Base-by-base conservation (phyloP, 1,139 yeast species). In the Zhuliangozyma parablackwelliae region DNA sequence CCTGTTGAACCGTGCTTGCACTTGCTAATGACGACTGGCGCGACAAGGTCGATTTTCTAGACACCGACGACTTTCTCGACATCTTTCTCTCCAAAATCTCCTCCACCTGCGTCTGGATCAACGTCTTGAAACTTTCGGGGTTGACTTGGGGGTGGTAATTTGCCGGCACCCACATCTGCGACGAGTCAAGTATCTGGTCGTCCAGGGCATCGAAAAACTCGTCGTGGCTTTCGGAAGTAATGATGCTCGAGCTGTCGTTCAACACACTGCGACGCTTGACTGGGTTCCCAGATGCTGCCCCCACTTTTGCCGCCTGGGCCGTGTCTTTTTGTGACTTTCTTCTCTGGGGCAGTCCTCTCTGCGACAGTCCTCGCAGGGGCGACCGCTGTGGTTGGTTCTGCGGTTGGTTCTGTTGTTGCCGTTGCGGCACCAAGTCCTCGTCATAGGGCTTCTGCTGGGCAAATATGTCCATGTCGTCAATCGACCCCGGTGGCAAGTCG, bases 81-180 rank as follows among this genome's bases (percentile, higher is more conserved):
- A 42, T 23, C 29, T 40, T 45, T 25, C 44, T 69, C 41, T 77
- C 77, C 51, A 80, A 72, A 43, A 88, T 72, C 52, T 84, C 95
- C 44, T 85, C 83, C 13, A 89, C 81, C 21, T 92, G 84, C 35
- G 79, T 74, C 50, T 84, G 85, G 29, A 92, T 87, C 61, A 88
- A 89, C 44, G 80, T 76, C 48, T 83, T 76, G 72, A 89, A 92
- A 50, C 86, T 88, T 50, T 87, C 95, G 1, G 97, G 97, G 28
- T 95, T 90, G 12, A 92, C 78, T 52, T 85, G 92, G 1, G 98
- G 97, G 56, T 92, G 98, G 33, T 88, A 74, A 45, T 80, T 81
- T 1, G 97, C 97, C 0, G 97, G 97, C 2, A 92, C 97, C 98
- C 98, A 90, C 35, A 89, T 35, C 21, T 30, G 37, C n/a, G 47